A percentile compares a stretch with the other conserved stretches of the same genome.
phyloP scores from a whole-genome alignment of 768 basidiomycete genomes.

The Phanerodontia chrysosporium region DNA sequence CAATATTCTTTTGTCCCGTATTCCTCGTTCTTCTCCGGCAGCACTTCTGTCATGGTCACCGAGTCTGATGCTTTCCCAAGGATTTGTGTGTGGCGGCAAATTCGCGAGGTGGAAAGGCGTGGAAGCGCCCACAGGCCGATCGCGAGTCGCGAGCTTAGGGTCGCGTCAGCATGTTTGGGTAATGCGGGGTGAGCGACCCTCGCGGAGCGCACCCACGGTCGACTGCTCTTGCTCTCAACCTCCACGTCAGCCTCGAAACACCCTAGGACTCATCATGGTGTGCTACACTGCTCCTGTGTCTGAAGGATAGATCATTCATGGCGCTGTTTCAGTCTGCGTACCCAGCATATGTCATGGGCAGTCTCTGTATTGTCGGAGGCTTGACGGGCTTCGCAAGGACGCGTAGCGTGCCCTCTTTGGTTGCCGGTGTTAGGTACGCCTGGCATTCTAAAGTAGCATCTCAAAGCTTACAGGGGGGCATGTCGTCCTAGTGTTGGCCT shows the following conservation, averaged over 20 bases:
- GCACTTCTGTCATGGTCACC: slow-evolving; percentile 16
- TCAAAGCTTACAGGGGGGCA: not conserved
- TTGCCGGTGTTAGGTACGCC: slow-evolving; percentile 75
- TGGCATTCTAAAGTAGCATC: too few relatives aligned
- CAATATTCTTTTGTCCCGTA: slow-evolving; percentile 70
- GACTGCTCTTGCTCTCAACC: slow-evolving; percentile 2
- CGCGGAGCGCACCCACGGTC: slow-evolving; percentile 5
- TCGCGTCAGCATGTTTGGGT: slow-evolving; percentile 10
- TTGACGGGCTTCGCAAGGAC: slow-evolving; percentile 67
- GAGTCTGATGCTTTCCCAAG: not conserved
- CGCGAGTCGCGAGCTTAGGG: not conserved
- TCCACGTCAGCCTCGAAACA: slow-evolving; percentile 6
- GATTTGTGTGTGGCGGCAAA: not conserved
- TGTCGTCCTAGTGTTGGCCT: slow-evolving; percentile 58
- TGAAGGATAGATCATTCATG: not conserved
- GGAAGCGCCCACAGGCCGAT: not conserved
- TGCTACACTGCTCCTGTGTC: not conserved
- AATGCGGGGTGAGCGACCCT: slow-evolving; percentile 4
- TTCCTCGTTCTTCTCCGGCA: slow-evolving; percentile 64
- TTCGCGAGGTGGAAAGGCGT: not conserved
- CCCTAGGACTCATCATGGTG: not conserved
- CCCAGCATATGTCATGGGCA: slow-evolving; percentile 76
- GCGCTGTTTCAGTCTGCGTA: slow-evolving; percentile 39
- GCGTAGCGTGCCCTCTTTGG: slow-evolving; percentile 75
- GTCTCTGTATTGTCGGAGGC: slow-evolving; percentile 73